Evolutionary conservation across 768 basidiomycete genomes (phyloP), one percentile per base, ranked within the genome.

Genomic region (Boletus huronensis): DNA sequence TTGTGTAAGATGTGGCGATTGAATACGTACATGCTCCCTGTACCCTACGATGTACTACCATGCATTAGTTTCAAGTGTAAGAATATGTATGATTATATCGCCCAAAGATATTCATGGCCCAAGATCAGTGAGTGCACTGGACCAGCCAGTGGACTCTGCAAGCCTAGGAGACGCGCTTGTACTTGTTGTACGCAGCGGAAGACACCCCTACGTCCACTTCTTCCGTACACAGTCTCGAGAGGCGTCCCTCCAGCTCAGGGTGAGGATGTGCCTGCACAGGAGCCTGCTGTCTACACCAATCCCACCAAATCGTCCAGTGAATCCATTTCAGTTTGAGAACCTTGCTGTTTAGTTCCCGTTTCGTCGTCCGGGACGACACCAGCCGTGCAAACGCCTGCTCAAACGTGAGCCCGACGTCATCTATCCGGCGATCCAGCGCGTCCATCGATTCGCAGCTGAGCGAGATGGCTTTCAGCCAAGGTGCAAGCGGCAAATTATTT

Each of bases 271-370:
- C 35, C 41, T 62, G 61, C 21, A 64, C 43, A 0, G 67, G 50
- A 3, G 59, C n/a, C 34, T 65, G 50, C 40, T 59, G 56, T 50
- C 64, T 38, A 29, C 58, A 62, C 67, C 67, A 69, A 3, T 52
- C 56, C 67, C 67, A 69, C 67, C 67, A 69, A 5, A 69, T 58
- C 55, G 67, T 69, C 67, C 67, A 69, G 38, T 69, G 67, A 40
- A 69, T 68, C 67, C 67, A 69, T 19, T 62, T 69, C 25, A 69
- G 40, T 23, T 36, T 58, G 23, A 69, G 64, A 19, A 70, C 67
- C 49, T 58, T 69, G 66, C 66, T 53, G 31, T 50, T 57, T 0
- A 42, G 31, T 13, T 64, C 64, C 32, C 68, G 64, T 35, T 39
- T 48, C 52, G 62, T 58, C 43, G 67, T 69, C 45, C 67, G 67